Conservation (phyloP, 2,329 filamentous ascomycete species). For the Scytalidium lignicola region DNA sequence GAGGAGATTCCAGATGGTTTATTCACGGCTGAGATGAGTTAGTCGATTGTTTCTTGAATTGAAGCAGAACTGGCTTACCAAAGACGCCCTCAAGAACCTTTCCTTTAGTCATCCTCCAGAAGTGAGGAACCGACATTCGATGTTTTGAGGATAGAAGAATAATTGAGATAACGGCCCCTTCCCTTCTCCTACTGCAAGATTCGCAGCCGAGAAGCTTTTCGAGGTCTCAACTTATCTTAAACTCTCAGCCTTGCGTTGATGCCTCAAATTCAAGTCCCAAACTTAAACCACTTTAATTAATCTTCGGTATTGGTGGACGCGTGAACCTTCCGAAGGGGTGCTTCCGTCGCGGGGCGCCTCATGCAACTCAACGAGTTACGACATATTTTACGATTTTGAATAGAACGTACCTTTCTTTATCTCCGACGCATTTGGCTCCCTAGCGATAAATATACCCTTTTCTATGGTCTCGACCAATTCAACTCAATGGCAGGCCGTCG, state of each 20-base stretch:
- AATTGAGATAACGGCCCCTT: not conserved
- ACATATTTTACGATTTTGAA: no score
- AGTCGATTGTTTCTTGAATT: constrained; percentile 3
- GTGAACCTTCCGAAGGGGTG: not conserved
- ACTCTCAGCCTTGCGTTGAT: not conserved
- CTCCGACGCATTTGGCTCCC: not conserved
- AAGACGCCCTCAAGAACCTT: constrained; percentile 59
- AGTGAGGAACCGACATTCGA: constrained; percentile 15
- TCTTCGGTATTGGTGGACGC: not conserved
- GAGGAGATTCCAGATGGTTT: constrained; percentile 86
- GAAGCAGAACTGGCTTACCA: constrained; percentile 36
- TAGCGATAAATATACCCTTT: not conserved
- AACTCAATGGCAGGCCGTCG: not conserved
- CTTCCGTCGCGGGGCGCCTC: not conserved
- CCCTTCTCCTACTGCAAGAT: not conserved
- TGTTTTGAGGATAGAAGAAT: not conserved
- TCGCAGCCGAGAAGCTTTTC: not conserved
- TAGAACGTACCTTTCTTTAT: no score
- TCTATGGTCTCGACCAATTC: not conserved
- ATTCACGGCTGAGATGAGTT: constrained; percentile 66
- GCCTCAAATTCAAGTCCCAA: not conserved
- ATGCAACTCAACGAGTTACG: not conserved
- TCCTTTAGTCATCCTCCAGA: constrained; percentile 25
- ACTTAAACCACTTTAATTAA: not conserved
- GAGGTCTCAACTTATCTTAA: not conserved